Evolutionary conservation across 2,329 filamentous ascomycete genomes (phyloP), one percentile per base, ranked within the genome.

Genomic region (Clonostachys sp.): DNA sequence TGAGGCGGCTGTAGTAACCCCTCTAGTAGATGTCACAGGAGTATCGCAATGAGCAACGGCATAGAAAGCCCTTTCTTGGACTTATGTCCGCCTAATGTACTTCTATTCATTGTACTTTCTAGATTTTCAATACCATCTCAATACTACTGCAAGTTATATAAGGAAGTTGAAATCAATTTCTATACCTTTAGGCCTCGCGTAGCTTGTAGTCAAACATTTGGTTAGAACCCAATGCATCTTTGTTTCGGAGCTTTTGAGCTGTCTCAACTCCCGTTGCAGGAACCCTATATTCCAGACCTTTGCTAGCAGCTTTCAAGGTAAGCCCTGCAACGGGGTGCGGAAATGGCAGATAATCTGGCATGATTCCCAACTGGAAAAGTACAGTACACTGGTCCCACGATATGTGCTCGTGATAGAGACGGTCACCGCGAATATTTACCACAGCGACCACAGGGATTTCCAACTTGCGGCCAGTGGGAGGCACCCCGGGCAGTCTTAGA

Each of bases 351-450:
- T 81, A 87, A 48, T 87, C 61, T 2, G 64, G 64, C 47, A 86
- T 55, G 42, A 83, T 53, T 0, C 78, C 81, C 4, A 82, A 57
- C 55, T 85, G 82, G 5, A 74, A 64, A n/a, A 87, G 62, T 8
- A 80, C 79, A 1, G 78, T 85, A 0, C 73, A 80, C 56, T 87
- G 83, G 48, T 87, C 84, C 84, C 84, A 87, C 10, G 76, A 72
- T 13, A 87, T 82, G 51, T 86, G 83, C 56, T 87, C 84, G 48
- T 86, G 80, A 49, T 79, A 83, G 1, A 87, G 61, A 2, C 79
- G 71, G 46, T 85, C 82, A 1, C 83, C 84, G 0, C 83, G 72
- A 44, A 87, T 71, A 34, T 81, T 80, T 0, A 86, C 81, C 3
- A 87, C 71, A 3, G 76, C 75, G 1, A 81, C 83, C 42, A 86